A percentile compares a stretch with the other conserved stretches of the same genome.
These are phyloP conservation scores for Microbotryomycetes sp. DNA, from an alignment of 1,284 basidiomycete species.

Conservation along the genomic window DNA sequence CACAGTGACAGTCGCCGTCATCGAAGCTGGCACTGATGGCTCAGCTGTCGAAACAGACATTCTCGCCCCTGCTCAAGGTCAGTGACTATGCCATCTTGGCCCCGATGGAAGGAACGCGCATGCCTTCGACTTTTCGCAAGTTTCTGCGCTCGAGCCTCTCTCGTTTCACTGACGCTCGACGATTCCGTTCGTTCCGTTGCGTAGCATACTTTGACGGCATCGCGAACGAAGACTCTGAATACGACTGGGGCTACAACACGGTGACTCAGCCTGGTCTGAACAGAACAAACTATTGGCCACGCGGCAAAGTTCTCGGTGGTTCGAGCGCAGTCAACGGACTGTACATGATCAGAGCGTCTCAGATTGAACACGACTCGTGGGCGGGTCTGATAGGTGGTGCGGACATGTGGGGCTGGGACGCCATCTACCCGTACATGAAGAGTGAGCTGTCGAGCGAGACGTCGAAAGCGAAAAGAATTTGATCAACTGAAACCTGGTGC, in stretches of 20 bases:
- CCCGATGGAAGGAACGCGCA: too few relatives aligned
- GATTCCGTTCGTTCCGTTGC: too few relatives aligned
- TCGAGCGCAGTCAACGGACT: slow-evolving; percentile 48
- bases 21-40: slow-evolving; percentile 63
- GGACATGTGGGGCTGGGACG: slow-evolving; percentile 54
- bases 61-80: slow-evolving; percentile 13
- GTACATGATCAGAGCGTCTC: slow-evolving; percentile 50
- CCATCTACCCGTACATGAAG: slow-evolving; percentile 52
- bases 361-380: slow-evolving; percentile 47
- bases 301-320: slow-evolving; percentile 36
- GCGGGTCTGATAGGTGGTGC: slow-evolving; percentile 36
- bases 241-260: slow-evolving; percentile 61
- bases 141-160: too few relatives aligned
- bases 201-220: slow-evolving; percentile 24
- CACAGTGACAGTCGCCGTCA: slow-evolving; percentile 57
- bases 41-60: slow-evolving; percentile 12
- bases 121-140: too few relatives aligned
- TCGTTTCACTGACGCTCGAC: too few relatives aligned
- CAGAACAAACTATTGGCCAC: slow-evolving; percentile 33
- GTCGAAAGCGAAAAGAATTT: slow-evolving; percentile 3
- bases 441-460: too few relatives aligned
- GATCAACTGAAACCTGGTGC: slow-evolving; percentile 37
- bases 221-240: slow-evolving; percentile 41
- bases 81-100: too few relatives aligned
- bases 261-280: slow-evolving; percentile 49